These are phyloP conservation scores for Eimeria tenella DNA, from an alignment of 169 alveolate species.

Conservation along the genomic window DNA sequence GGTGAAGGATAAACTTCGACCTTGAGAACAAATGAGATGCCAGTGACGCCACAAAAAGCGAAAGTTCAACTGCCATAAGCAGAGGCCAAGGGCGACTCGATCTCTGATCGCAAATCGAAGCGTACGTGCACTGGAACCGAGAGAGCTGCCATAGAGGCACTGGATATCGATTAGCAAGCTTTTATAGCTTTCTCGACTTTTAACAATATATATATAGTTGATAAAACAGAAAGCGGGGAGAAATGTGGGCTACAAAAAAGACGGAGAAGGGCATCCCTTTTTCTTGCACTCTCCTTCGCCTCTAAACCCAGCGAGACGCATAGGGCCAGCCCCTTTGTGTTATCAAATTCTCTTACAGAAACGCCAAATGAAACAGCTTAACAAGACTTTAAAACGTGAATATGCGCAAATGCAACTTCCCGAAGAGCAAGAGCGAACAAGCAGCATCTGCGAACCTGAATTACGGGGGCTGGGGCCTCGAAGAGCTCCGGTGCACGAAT, in stretches of 20 bases:
- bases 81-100: constrained; percentile 22
- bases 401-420: constrained; percentile 12
- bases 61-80: background rate
- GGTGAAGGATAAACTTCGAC: background rate
- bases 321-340: background rate
- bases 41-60: constrained; percentile 5
- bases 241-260: background rate
- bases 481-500: background rate
- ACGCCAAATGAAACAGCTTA: background rate
- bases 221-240: background rate
- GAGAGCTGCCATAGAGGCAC: background rate
- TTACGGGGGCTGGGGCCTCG: constrained; percentile 43
- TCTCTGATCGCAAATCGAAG: constrained; percentile 31
- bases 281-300: constrained; percentile 9
- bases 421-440: constrained; percentile 7
- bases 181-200: background rate
- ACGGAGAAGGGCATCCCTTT: constrained; percentile 9
- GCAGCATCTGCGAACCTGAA: constrained; percentile 1
- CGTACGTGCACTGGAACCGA: background rate
- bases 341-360: background rate
- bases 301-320: background rate
- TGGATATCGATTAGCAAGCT: background rate
- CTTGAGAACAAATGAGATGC: background rate
- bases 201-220: background rate
- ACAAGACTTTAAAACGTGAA: background rate